Percentiles rank a stretch among this genome's conserved stretches.
Evolutionary conservation across 2,329 filamentous ascomycete species (phyloP).

Genomic region (Cercospora sojina): DNA sequence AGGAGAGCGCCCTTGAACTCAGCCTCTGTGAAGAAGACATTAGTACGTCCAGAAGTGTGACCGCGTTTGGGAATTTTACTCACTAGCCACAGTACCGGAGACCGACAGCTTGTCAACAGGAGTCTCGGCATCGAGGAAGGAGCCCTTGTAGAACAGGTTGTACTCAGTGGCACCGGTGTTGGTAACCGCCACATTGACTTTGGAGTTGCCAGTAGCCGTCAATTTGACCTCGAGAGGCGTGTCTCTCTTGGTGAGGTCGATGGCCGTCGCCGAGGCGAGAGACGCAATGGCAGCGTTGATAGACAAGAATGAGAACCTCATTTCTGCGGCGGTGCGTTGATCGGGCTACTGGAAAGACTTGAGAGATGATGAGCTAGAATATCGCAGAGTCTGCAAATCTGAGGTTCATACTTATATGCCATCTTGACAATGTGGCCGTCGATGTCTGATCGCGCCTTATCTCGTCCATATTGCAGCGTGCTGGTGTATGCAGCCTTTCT

Average conservation of each 20-base stretch:
- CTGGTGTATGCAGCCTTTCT: neutral
- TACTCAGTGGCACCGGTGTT: conserved; percentile 28
- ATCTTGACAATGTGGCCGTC: neutral
- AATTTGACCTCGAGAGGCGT: conserved; percentile 29
- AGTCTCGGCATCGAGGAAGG: conserved; percentile 28
- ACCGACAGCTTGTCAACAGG: conserved; percentile 31
- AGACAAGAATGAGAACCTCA: conserved; percentile 17
- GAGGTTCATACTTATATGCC: neutral
- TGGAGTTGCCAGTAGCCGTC: conserved; percentile 27
- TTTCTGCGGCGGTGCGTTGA: neutral
- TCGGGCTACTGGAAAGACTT: neutral
- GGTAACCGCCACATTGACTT: conserved; percentile 31
- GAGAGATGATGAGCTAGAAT: neutral
- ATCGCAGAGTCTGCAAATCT: neutral
- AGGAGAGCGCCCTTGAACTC: conserved; percentile 56
- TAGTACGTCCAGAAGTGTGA: neutral
- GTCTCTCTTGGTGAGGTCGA: conserved; percentile 29
- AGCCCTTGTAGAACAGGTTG: conserved; percentile 33
- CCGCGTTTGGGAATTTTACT: neutral
- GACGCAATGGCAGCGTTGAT: conserved; percentile 15
- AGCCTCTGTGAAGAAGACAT: conserved; percentile 9
- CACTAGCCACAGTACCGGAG: conserved; percentile 18
- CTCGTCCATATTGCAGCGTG: neutral
- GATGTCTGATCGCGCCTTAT: neutral
- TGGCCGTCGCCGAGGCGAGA: conserved; percentile 16